Evolutionary conservation across 2,329 filamentous ascomycete genomes (phyloP), one percentile per base, ranked within the genome.

Genomic region (Epichloe festucae): DNA sequence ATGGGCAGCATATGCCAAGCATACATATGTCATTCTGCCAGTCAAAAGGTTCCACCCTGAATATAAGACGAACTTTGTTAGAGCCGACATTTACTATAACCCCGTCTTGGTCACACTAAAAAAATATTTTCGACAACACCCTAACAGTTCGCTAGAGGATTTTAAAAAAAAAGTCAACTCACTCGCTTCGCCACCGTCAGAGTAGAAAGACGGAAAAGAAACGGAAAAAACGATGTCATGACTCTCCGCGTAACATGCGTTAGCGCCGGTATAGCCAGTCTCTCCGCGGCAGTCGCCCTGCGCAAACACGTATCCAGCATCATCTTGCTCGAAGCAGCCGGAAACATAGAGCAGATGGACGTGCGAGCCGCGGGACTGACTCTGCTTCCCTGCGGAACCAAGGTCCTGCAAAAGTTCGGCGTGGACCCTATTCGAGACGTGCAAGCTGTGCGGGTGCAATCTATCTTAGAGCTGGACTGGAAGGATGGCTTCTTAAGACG

Each of bases 301-400:
- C 46, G 46, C 46, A 39, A 39, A 27, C 46, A 48, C 19, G 46
- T 17, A 14, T 48, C 46, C n/a, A 48, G 46, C n/a, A 48, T 48
- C 21, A 12, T 48, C 10, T 15, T 48, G 8, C 46, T 48, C 19
- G 46, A 48, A 27, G 46, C 46, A 31, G 46, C 46, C 15, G 35
- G 2, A 4, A 40, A 11, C 17, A 7, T 27, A 5, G 46, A 48
- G 17, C 10, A 39, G 36, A 48, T 48, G 36, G 41, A 48, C 34
- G 19, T 48, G 14, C 46, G 46, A 11, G 46, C 46, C 17, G 46
- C 46, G 4, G 46, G 46, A 6, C n/a, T 48, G 4, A 21, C 46
- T 11, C 36, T 48, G n/a, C 35, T 48, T 6, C 21, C 46, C 17
- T 48, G 46, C 46, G 46, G 46, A 23, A 17, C 46, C 11, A 14